Evolutionary conservation across 257 asterid genomes (phyloP), one percentile per base, ranked within the genome.

Genomic region (Nicotiana sylvestris): DNA sequence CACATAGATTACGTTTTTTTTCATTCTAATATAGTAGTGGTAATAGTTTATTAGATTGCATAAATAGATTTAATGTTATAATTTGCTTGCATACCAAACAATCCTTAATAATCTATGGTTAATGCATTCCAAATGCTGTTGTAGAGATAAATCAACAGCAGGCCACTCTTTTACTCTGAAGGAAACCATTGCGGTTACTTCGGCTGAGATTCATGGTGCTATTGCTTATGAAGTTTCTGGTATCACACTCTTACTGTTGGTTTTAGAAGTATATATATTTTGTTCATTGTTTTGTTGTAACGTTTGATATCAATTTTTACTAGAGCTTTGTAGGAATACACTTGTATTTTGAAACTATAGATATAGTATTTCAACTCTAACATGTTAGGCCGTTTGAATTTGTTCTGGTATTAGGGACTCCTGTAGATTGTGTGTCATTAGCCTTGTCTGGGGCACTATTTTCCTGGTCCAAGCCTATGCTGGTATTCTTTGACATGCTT

Each of bases 351-450:
- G 17, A 29, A 72, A 72, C 25, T 72, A 7, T 39, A 37, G 6
- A 25, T 49, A 2, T 43, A 13, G 27, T 49, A 25, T 74, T 74
- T 46, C 43, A 72, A 10, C 51, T 81, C 74, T 66, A 46, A 81
- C 53, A 17, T 11, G 16, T 81, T 5, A 9, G 21, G 11, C 39
- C 69, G 68, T 27, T 35, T 83, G 55, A 32, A 46, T 53, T 18
- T 39, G 56, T 85, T 87, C 88, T 58, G 4, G 79, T 58, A 21
- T 3, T 86, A 96, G 99, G 99, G 77, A 93, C 99, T 84, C 96
- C 99, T 2, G 98, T 88, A 51, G 99, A 96, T 87, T 96, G 98
- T 86, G 99, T 96, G 51, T 96, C 99, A 4, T 86, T 96, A 64
- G 95, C 98, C 11, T 86, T 96, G 84, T 96, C 98, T 64, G 99